Base-by-base conservation (phyloP, 352 stramenopile species). In the Phytophthora niederhauseri region DNA sequence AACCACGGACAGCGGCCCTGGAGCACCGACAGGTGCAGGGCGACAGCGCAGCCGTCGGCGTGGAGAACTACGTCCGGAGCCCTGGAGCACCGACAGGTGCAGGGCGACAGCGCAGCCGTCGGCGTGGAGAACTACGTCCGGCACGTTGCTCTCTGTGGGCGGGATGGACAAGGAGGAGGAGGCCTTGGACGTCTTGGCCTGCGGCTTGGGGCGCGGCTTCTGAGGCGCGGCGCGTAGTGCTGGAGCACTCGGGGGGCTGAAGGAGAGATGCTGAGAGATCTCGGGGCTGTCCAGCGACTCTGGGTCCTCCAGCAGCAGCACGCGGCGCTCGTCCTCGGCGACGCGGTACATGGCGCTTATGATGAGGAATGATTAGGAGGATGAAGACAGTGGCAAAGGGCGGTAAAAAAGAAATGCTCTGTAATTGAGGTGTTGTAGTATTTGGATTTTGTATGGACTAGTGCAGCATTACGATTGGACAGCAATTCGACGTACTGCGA, bases 51-150 rank as follows among this genome's bases (percentile, higher is more conserved):
- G 26, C 62, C 65, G 24, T 82, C 69, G 0, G 82, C 70, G 56
- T 91, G 81, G 15, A 93, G 56, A 38, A 85, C 54, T 7, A 85
- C 58, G 61, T 93, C 82, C 2, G 72, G 57, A n/a, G n/a, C n/a
- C n/a, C n/a, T n/a, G n/a, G n/a, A n/a, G 31, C 28, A 84, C 61
- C 1, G 46, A 58, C 4, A 71, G 41, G 57, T 90, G 78, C 7
- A 91, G 17, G 15, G 64, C 64, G 41, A 93, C 79, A 19, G 80
- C 76, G 64, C 85, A 93, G 26, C 62, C 65, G 24, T 82, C 69
- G 0, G 82, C 70, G 56, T 91, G 81, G 15, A 93, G 56, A 38
- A 85, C 54, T 7, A 85, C 58, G 61, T 93, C 82, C 2, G 72
- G 57, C 28, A 63, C 64, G 14, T 64, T 36, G 8, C n/a, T 61